Evolutionary conservation across 495 filamentous ascomycete species (phyloP), one percentile per base, ranked within the genome.

Genomic region (Trichoderma orchidacearum): DNA sequence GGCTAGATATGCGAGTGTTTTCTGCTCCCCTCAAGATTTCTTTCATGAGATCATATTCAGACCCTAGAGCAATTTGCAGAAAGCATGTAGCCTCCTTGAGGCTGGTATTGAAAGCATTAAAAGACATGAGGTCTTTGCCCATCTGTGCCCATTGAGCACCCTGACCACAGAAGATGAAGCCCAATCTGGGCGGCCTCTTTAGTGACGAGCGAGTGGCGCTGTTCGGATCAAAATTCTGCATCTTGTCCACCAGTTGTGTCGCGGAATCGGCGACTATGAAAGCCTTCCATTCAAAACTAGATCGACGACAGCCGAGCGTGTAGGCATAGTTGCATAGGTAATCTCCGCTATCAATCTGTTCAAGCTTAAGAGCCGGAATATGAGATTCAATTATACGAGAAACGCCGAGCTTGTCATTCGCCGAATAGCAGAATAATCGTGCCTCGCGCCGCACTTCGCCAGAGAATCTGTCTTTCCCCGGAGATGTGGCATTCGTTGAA

Each of bases 121-220:
- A 61, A 0, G 35, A 31, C n/a, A 69, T 57, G 0, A 75, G 62
- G 51, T 70, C 68, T 2, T 61, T 63, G 0, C 73, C 73, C 75
- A 78, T 78, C 1, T 60, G 58, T 25, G 62, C 28, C 71, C 70
- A 75, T 51, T 75, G 69, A 30, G 58, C 55, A 12, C 61, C 61
- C 32, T 63, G 61, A 0, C 61, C 61, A 15, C 55, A 58, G 28
- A 63, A 63, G 18, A 63, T 31, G 8, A 63, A 59, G 18, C 51
- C 27, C 6, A 62, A 5, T 3, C 41, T 38, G 9, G 56, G 51
- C 38, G 5, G 13, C 21, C 32, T 41, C 21, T 30, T 30, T 35
- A 36, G 21, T 30, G 29, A 17, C 12, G 17, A 21, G 3, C 25
- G 54, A 17, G 56, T 30, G 12, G 29, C 48, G 3, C 36, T 6